Conservation (phyloP, 2,329 filamentous ascomycete species). For the Fusarium redolens region DNA sequence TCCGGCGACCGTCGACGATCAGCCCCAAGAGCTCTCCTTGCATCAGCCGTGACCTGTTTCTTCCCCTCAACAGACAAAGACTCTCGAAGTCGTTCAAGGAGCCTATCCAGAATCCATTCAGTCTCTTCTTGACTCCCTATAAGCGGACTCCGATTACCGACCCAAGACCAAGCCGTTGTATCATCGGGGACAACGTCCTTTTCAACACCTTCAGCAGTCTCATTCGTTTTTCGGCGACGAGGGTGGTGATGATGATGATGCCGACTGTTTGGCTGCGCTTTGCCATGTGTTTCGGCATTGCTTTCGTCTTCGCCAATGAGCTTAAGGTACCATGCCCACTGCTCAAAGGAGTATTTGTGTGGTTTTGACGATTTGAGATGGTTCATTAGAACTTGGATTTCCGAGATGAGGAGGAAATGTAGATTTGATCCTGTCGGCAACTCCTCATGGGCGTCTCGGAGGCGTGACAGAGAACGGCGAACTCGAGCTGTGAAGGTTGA, state of each 20-base stretch:
- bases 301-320: constrained; percentile 77
- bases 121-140: constrained; percentile 76
- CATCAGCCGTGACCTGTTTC: constrained; percentile 17
- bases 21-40: constrained; percentile 13
- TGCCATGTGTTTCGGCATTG: constrained; percentile 62
- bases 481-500: constrained; percentile 49
- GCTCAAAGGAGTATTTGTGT: constrained; percentile 80
- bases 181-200: constrained; percentile 42
- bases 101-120: constrained; percentile 77
- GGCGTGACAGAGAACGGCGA: constrained; percentile 50
- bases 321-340: constrained; percentile 87
- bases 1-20: constrained; percentile 6
- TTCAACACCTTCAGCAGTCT: background rate
- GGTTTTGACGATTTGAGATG: constrained; percentile 69
- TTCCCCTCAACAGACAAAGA: constrained; percentile 42
- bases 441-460: constrained; percentile 51
- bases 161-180: constrained; percentile 73
- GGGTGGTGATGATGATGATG: constrained; percentile 15
- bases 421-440: constrained; percentile 62
- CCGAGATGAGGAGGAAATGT: constrained; percentile 74
- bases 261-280: constrained; percentile 47
- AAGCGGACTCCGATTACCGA: constrained; percentile 74
- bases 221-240: background rate
- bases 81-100: constrained; percentile 65
- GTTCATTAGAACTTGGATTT: constrained; percentile 73